Evolutionary conservation across 352 stramenopile genomes (phyloP).

Genomic region (Phytophthora lateralis): DNA sequence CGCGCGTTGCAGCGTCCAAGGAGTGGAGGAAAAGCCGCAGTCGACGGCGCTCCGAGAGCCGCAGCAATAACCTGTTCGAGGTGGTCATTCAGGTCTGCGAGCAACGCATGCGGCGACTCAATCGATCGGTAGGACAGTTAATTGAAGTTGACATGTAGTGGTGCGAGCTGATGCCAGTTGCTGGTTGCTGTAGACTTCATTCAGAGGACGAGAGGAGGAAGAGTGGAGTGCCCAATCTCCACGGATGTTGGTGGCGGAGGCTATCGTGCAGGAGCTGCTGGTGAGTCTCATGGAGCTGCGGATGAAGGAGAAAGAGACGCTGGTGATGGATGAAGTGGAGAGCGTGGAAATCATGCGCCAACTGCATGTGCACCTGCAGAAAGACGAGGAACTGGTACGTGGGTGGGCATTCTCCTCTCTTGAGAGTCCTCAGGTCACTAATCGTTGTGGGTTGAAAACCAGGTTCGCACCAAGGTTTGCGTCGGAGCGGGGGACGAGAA

Average conservation of each 20-base stretch:
- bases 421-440: background rate
- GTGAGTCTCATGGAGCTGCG: conserved; percentile 59
- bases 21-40: conserved; percentile 34
- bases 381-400: conserved; percentile 49
- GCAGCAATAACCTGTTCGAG: conserved; percentile 49
- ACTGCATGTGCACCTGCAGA: conserved; percentile 50
- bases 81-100: conserved; percentile 62
- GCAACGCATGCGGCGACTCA: conserved; percentile 48
- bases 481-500: conserved; percentile 55
- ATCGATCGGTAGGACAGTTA: conserved; percentile 22
- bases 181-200: conserved; percentile 15
- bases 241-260: conserved; percentile 58
- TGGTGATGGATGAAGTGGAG: conserved; percentile 67
- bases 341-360: conserved; percentile 57
- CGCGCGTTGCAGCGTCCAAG: conserved; percentile 31
- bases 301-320: conserved; percentile 57
- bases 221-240: conserved; percentile 37
- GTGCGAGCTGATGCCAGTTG: conserved; percentile 1
- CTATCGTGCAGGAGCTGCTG: conserved; percentile 71
- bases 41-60: conserved; percentile 16
- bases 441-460: conserved; percentile 12
- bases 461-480: conserved; percentile 50
- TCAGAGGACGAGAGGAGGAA: conserved; percentile 15
- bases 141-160: background rate
- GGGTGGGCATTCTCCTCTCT: background rate